A percentile compares a stretch with the other conserved stretches of the same genome.
Evolutionary conservation across 139 green algal species (phyloP).

Genomic region (Chlamydomonas applanata): DNA sequence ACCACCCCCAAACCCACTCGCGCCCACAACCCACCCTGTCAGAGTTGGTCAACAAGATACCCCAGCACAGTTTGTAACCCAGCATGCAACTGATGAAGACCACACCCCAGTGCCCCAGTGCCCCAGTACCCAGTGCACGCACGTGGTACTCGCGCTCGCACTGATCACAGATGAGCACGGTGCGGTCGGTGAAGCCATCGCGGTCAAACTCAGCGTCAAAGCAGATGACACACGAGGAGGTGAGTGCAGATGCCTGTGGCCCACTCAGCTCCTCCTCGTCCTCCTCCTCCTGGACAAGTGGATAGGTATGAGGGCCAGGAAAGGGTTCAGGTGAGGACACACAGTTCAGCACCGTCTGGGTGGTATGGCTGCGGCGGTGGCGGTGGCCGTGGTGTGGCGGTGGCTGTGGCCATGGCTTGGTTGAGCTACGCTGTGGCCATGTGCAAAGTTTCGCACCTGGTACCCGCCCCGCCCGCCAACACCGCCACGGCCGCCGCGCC

Average conservation of each 20-base stretch:
- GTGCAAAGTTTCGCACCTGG: too few species aligned
- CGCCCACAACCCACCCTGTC: neutral
- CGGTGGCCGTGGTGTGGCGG: too few species aligned
- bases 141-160: constrained; percentile 97
- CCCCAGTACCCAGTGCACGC: constrained; percentile 64
- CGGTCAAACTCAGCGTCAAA: constrained; percentile 43
- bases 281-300: constrained; percentile 11
- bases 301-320: neutral
- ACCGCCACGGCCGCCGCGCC: neutral
- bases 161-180: constrained; percentile 93
- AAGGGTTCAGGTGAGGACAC: too few species aligned
- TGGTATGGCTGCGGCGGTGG: too few species aligned
- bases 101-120: too few species aligned
- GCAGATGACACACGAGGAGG: constrained; percentile 85
- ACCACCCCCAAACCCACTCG: neutral
- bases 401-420: too few species aligned
- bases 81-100: too few species aligned
- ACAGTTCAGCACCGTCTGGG: too few species aligned
- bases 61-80: too few species aligned
- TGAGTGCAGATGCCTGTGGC: constrained; percentile 15
- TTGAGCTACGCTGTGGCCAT: too few species aligned
- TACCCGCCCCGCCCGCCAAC: too few species aligned
- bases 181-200: constrained; percentile 79
- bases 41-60: neutral
- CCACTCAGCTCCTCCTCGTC: constrained; percentile 16